Evolutionary conservation across 1,139 yeast genomes (phyloP).

Genomic region (Taphrina pruni): DNA sequence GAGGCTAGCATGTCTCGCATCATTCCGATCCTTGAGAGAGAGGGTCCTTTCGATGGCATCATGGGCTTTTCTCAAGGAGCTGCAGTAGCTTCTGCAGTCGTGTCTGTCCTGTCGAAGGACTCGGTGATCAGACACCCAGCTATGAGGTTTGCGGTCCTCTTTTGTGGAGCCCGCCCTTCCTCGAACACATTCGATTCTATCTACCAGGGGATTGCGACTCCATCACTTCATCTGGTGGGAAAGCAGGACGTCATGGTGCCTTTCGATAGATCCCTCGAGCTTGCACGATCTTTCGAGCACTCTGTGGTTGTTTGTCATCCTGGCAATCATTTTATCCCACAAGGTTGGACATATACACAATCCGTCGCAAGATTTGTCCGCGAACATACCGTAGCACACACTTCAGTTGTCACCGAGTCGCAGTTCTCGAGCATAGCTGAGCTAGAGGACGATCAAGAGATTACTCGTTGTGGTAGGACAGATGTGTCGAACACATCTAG

Average conservation of each 20-base stretch:
- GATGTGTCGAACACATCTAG: not conserved
- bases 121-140: slow-evolving; percentile 54
- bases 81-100: slow-evolving; percentile 63
- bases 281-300: slow-evolving; percentile 62
- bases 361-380: slow-evolving; percentile 28
- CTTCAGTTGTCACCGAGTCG: not conserved
- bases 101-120: slow-evolving; percentile 43
- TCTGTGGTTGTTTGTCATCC: slow-evolving; percentile 65
- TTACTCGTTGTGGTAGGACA: not conserved
- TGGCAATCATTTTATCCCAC: slow-evolving; percentile 86
- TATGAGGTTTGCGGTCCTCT: slow-evolving; percentile 74
- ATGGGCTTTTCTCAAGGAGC: slow-evolving; percentile 96
- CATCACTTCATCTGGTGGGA: slow-evolving; percentile 79
- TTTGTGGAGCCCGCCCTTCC: slow-evolving; percentile 75
- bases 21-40: slow-evolving; percentile 57
- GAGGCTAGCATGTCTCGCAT: slow-evolving; percentile 18
- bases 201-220: slow-evolving; percentile 58
- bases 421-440: not conserved
- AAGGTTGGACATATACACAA: slow-evolving; percentile 29
- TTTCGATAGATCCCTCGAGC: slow-evolving; percentile 65
- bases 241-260: slow-evolving; percentile 86
- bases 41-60: slow-evolving; percentile 89
- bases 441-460: not conserved
- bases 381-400: not conserved
- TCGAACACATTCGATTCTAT: slow-evolving; percentile 60